Evolutionary conservation across 2,329 filamentous ascomycete species (phyloP).

Genomic region (Aspergillus pseudoterreus): DNA sequence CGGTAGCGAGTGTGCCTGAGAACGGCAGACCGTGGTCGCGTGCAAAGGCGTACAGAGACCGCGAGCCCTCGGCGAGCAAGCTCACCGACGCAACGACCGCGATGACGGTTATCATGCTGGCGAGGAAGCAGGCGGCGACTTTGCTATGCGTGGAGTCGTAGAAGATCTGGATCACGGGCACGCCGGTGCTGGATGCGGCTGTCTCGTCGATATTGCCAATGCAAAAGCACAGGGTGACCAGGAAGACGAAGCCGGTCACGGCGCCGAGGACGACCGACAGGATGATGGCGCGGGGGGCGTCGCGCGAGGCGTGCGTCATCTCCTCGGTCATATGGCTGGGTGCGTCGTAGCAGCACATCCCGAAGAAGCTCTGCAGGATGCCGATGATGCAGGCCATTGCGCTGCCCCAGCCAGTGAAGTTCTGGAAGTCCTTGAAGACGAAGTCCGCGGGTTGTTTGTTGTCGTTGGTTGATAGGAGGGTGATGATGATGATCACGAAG

Average conservation of each 20-base stretch:
- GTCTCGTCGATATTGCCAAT: slow-evolving; percentile 30
- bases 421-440: slow-evolving; percentile 55
- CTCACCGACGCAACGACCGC: slow-evolving; percentile 36
- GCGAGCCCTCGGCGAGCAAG: slow-evolving; percentile 28
- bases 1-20: slow-evolving; percentile 17
- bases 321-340: slow-evolving; percentile 51
- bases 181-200: slow-evolving; percentile 25
- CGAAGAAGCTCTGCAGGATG: slow-evolving; percentile 51
- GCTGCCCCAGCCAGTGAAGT: slow-evolving; percentile 49
- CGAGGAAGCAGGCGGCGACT: slow-evolving; percentile 44
- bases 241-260: slow-evolving; percentile 36
- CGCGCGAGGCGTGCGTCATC: slow-evolving; percentile 31
- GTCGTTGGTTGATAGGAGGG: slow-evolving; percentile 50
- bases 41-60: slow-evolving; percentile 44
- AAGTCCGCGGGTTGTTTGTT: slow-evolving; percentile 52
- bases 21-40: slow-evolving; percentile 40
- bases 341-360: slow-evolving; percentile 50
- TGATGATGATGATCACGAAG: slow-evolving; percentile 51
- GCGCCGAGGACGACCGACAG: slow-evolving; percentile 33
- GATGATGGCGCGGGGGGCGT: slow-evolving; percentile 39
- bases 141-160: slow-evolving; percentile 38
- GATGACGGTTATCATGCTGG: slow-evolving; percentile 36
- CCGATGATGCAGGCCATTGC: slow-evolving; percentile 51
- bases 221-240: slow-evolving; percentile 38
- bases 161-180: slow-evolving; percentile 27